phyloP scores from a whole-genome alignment of 352 stramenopile genomes.

The Phytophthora kernoviae region DNA sequence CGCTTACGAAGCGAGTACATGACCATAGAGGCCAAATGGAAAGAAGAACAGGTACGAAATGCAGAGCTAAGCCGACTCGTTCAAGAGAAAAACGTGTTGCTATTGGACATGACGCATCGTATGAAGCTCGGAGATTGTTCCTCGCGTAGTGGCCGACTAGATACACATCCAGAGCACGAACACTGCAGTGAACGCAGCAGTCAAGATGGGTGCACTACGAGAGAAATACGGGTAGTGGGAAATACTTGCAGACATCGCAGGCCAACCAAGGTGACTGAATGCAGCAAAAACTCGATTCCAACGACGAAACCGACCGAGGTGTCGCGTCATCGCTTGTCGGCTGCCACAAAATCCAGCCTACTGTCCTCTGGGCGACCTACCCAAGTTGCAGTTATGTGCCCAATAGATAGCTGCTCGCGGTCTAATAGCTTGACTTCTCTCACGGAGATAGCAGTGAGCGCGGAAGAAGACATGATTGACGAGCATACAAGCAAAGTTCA shows the following conservation, averaged over 20 bases:
- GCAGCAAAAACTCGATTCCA: not conserved
- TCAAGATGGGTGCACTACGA: conserved; percentile 9
- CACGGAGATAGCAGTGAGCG: not conserved
- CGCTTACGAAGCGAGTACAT: conserved; percentile 41
- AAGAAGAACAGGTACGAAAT: conserved; percentile 59
- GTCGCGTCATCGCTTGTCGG: not conserved
- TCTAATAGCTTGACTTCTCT: not conserved
- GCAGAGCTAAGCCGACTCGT: conserved; percentile 58
- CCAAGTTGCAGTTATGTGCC: not conserved
- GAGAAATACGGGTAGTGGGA: not conserved
- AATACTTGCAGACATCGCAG: conserved; percentile 13
- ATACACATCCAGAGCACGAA: conserved; percentile 4
- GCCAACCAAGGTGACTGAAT: not conserved
- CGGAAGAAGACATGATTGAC: conserved; percentile 53
- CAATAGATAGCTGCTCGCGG: not conserved
- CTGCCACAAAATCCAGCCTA: not conserved
- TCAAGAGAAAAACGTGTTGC: conserved; percentile 75
- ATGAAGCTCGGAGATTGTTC: conserved; percentile 21
- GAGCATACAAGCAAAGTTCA: conserved; percentile 69
- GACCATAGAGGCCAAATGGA: conserved; percentile 40
- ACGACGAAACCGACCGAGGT: not conserved
- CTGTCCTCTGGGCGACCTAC: not conserved
- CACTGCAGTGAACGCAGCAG: conserved; percentile 1
- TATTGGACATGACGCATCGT: conserved; percentile 46
- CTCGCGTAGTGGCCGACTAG: not conserved